Percentiles rank a stretch among this genome's conserved stretches.
Evolutionary conservation across 176 grass and related monocot genomes (phyloP).

Genomic region (Urochloa ruziziensis): DNA sequence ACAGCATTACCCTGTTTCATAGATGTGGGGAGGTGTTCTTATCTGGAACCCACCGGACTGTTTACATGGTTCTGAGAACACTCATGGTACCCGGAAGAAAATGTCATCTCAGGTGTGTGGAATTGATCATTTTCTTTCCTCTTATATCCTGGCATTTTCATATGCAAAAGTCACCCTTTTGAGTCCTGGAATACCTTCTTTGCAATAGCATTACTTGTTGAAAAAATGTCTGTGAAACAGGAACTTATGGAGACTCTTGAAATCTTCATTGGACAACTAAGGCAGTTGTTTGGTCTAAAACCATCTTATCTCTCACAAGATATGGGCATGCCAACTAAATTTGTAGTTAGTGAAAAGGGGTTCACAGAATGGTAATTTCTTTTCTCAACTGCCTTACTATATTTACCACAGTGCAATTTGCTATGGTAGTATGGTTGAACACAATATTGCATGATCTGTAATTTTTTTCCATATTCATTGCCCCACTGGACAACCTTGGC

Average conservation of each 20-base stretch:
- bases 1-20: conserved; percentile 23
- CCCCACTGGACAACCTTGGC: neutral
- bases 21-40: conserved; percentile 98
- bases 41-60: conserved; percentile 91
- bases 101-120: conserved; percentile 69
- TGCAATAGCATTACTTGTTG: conserved; percentile 30
- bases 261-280: conserved; percentile 88
- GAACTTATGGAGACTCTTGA: conserved; percentile 81
- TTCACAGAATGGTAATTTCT: conserved; percentile 87
- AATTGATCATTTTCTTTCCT: conserved; percentile 17
- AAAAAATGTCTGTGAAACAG: conserved; percentile 55
- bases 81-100: conserved; percentile 26
- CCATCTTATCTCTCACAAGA: conserved; percentile 56
- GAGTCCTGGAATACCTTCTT: neutral
- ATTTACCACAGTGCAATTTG: neutral
- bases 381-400: neutral
- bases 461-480: neutral
- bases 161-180: neutral
- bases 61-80: conserved; percentile 41
- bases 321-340: conserved; percentile 43
- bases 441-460: neutral
- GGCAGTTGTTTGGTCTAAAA: conserved; percentile 86
- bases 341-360: conserved; percentile 79
- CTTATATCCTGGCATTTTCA: neutral
- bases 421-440: neutral